Evolutionary conservation across 2,329 filamentous ascomycete genomes (phyloP).

Genomic region (Fusarium guadeloupense): DNA sequence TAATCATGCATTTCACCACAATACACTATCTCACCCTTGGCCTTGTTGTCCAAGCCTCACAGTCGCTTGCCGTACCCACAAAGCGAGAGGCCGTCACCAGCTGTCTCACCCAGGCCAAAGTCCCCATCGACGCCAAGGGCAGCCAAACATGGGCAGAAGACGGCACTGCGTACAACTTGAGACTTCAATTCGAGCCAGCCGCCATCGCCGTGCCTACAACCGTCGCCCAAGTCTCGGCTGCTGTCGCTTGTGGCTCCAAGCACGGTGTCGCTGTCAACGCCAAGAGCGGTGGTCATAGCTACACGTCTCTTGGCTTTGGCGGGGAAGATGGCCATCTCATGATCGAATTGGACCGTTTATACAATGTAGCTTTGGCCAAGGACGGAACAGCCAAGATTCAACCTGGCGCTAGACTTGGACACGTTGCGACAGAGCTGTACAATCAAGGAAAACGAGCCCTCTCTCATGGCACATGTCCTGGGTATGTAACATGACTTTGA

Average conservation of each 20-base stretch:
- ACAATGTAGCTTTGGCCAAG: constrained; percentile 44
- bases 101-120: constrained; percentile 43
- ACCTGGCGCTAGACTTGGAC: constrained; percentile 60
- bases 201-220: constrained; percentile 48
- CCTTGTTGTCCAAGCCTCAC: not conserved
- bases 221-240: constrained; percentile 54
- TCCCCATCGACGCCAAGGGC: constrained; percentile 36
- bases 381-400: constrained; percentile 43
- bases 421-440: constrained; percentile 54
- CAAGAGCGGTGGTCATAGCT: constrained; percentile 63
- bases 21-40: constrained; percentile 6
- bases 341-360: constrained; percentile 53
- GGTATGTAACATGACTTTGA: constrained; percentile 46
- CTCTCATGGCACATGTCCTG: constrained; percentile 62
- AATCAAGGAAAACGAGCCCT: constrained; percentile 55
- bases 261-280: constrained; percentile 58
- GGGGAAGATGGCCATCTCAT: constrained; percentile 54
- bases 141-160: constrained; percentile 47
- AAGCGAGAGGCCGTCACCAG: constrained; percentile 41
- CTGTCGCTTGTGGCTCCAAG: constrained; percentile 57
- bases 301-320: constrained; percentile 59
- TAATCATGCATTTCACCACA: not conserved
- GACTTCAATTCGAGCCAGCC: constrained; percentile 45
- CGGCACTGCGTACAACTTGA: constrained; percentile 47
- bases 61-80: constrained; percentile 22